Conservation (phyloP, 305 asterid species). For the Fraxinus baroniana region DNA sequence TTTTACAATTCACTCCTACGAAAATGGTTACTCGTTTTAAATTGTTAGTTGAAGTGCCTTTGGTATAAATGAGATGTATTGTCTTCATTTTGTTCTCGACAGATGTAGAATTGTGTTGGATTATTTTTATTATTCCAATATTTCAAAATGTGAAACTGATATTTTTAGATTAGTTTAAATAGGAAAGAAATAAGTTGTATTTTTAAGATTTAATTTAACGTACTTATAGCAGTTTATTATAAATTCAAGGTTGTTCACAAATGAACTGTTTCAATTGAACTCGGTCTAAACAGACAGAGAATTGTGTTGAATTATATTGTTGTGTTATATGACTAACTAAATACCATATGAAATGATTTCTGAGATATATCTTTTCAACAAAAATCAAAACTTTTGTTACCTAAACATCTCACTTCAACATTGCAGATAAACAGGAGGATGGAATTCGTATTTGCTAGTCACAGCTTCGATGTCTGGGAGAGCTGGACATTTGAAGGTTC, state of each 20-base stretch:
- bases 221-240: neutral
- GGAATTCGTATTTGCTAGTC: constrained; percentile 97
- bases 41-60: neutral
- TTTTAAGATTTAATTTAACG: neutral
- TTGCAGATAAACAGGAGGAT: constrained; percentile 94
- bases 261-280: neutral
- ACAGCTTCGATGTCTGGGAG: constrained; percentile 97
- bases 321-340: neutral
- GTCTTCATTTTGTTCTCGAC: neutral
- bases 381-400: neutral
- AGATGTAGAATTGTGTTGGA: neutral
- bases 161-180: neutral
- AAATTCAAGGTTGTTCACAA: neutral
- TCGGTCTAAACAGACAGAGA: neutral
- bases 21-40: neutral
- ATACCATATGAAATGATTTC: neutral
- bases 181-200: neutral
- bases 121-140: neutral
- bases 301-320: neutral
- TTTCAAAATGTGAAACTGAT: neutral
- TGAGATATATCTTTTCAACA: neutral
- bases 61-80: neutral
- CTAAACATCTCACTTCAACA: neutral
- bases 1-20: neutral
- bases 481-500: constrained; percentile 93